Conservation (phyloP, 2,329 filamentous ascomycete species). For the Beauveria sp. region DNA sequence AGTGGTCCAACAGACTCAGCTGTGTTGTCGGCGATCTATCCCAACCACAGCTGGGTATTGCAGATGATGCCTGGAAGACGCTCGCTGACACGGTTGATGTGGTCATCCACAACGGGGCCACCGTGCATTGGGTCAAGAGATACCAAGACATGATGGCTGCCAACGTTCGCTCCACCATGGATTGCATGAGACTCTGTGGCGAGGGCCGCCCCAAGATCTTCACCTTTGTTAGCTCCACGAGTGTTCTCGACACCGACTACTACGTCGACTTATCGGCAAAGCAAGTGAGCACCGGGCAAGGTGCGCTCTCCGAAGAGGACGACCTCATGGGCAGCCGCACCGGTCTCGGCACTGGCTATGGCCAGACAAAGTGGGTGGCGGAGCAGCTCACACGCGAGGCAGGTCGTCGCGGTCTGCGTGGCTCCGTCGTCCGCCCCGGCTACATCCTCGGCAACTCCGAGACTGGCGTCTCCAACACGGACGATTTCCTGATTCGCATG, state of each 20-base stretch:
- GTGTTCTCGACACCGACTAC: slow-evolving; percentile 72
- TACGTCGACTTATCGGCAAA: slow-evolving; percentile 68
- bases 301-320: slow-evolving; percentile 65
- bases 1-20: slow-evolving; percentile 57
- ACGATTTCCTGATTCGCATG: slow-evolving; percentile 86
- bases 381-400: slow-evolving; percentile 69
- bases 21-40: slow-evolving; percentile 68
- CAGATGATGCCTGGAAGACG: slow-evolving; percentile 55
- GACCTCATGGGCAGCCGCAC: slow-evolving; percentile 68
- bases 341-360: slow-evolving; percentile 80
- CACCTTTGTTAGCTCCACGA: slow-evolving; percentile 72
- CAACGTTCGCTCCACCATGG: slow-evolving; percentile 78
- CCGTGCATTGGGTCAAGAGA: slow-evolving; percentile 72
- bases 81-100: slow-evolving; percentile 62
- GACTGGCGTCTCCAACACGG: slow-evolving; percentile 67
- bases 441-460: slow-evolving; percentile 72
- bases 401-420: slow-evolving; percentile 65
- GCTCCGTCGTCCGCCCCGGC: slow-evolving; percentile 72
- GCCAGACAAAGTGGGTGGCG: slow-evolving; percentile 79
- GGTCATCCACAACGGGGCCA: slow-evolving; percentile 75
- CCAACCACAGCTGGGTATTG: slow-evolving; percentile 63
- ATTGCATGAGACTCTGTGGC: slow-evolving; percentile 68
- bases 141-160: slow-evolving; percentile 64
- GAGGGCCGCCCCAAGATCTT: slow-evolving; percentile 71
- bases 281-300: slow-evolving; percentile 51